A percentile compares a stretch with the other conserved stretches of the same genome.
Conservation (phyloP, 2,329 filamentous ascomycete species). For the Helicocarpus griseus region DNA sequence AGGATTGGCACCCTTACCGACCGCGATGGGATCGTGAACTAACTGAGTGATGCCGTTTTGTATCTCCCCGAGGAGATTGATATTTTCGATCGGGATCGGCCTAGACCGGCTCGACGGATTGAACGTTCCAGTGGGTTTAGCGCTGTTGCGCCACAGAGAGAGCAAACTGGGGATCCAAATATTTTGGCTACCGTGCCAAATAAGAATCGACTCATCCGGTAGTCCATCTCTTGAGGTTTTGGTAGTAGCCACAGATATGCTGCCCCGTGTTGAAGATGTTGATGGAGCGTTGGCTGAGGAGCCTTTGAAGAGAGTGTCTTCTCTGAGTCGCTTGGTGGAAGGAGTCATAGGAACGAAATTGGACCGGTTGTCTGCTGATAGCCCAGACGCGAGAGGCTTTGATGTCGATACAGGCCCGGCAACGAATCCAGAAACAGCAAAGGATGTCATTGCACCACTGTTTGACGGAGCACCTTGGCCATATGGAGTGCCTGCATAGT, state of each 20-base stretch:
- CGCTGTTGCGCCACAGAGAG: slow-evolving; percentile 34
- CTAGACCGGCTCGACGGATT: slow-evolving; percentile 31
- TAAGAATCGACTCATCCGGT: slow-evolving; percentile 35
- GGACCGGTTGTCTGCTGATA: slow-evolving; percentile 22
- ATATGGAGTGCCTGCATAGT: slow-evolving; percentile 26
- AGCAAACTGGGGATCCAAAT: slow-evolving; percentile 35
- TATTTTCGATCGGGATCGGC: slow-evolving; percentile 29
- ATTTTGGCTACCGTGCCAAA: slow-evolving; percentile 34
- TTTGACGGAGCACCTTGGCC: slow-evolving; percentile 30
- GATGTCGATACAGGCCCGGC: slow-evolving; percentile 17
- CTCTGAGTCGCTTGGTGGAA: slow-evolving; percentile 36
- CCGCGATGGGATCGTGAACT: slow-evolving; percentile 19
- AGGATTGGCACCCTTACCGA: slow-evolving; percentile 10
- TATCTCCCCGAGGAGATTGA: slow-evolving; percentile 32
- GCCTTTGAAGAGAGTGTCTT: slow-evolving; percentile 36
- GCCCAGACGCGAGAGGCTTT: slow-evolving; percentile 17
- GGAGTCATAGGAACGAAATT: slow-evolving; percentile 40
- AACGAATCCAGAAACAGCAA: slow-evolving; percentile 34
- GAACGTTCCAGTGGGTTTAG: slow-evolving; percentile 28
- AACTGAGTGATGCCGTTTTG: slow-evolving; percentile 30
- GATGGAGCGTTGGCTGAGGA: slow-evolving; percentile 19
- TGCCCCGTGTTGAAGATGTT: slow-evolving; percentile 25
- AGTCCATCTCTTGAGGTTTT: slow-evolving; percentile 26
- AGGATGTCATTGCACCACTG: slow-evolving; percentile 31
- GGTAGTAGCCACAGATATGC: slow-evolving; percentile 32